Evolutionary conservation across 352 stramenopile species (phyloP), one percentile per base, ranked within the genome.

Genomic region (Peronosclerospora sorghi): DNA sequence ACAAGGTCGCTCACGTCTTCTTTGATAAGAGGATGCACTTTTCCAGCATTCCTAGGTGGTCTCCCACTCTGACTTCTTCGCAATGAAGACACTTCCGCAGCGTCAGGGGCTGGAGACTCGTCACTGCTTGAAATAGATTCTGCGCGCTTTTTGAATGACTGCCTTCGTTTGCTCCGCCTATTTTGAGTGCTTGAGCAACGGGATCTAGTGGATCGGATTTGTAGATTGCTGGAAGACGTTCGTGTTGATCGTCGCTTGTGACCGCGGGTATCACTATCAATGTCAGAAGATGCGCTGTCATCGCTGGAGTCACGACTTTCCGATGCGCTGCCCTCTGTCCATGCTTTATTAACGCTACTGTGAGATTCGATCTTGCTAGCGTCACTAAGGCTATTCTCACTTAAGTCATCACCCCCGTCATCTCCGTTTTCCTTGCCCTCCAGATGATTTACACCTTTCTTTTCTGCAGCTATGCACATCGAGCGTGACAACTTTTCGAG

Each of bases 221-320:
- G 23, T n/a, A 45, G 23, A 8, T 56, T 59, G 18, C 46, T 62
- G 17, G 39, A 48, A 15, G 56, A 29, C 8, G 28, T 41, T 4
- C 53, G 56, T 8, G 54, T 52, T 23, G 47, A 36, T 46, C 62
- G 59, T 24, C 44, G 48, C 28, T 63, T 54, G 15, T 41, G 47
- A 13, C 36, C 52, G 12, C 40, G 32, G n/a, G 41, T 39, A 18
- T 64, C 64, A 41, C 56, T 64, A 23, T 72, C 74, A 15, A 43
- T 65, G 14, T 68, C 64, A 32, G 63, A 63, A 8, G 62, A 67
- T 7, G 48, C 55, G 4, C 69, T 61, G 8, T 29, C 39, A 40
- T 78, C 59, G 44, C 70, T 84, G 1, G 70, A 86, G 14, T 65
- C 61, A 21, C 73, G 81, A 30, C 62, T 81, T 39, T 68, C 76